phyloP scores from a whole-genome alignment of 495 filamentous ascomycete genomes.

The Penicillium paxilli region DNA sequence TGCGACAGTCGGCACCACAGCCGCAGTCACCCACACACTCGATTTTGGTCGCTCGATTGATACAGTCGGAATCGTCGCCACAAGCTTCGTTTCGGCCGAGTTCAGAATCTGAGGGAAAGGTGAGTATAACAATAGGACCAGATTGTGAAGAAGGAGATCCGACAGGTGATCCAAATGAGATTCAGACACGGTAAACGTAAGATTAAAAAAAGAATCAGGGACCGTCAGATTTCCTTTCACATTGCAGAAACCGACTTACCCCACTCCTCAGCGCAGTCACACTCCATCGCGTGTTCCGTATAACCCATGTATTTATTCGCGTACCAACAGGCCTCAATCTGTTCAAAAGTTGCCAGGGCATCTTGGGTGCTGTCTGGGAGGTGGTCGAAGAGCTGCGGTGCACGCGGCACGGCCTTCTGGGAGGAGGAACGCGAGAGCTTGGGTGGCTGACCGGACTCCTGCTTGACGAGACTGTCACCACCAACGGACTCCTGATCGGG shows the following conservation, averaged over 20 bases:
- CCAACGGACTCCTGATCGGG: conserved; percentile 44
- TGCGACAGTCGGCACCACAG: conserved; percentile 86
- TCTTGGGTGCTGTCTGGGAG: conserved; percentile 74
- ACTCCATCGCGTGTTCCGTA: conserved; percentile 91
- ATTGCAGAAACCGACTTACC: conserved; percentile 62
- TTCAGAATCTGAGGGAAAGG: conserved; percentile 53
- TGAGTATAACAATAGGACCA: background rate
- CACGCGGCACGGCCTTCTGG: conserved; percentile 62
- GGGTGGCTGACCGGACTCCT: conserved; percentile 66
- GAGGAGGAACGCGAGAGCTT: conserved; percentile 76
- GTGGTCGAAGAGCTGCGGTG: conserved; percentile 65
- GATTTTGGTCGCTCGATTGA: conserved; percentile 97
- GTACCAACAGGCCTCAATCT: conserved; percentile 82
- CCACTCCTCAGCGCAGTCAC: conserved; percentile 94
- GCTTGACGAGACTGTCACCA: conserved; percentile 61
- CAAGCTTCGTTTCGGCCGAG: conserved; percentile 75
- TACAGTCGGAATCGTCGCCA: conserved; percentile 96
- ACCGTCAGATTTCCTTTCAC: background rate
- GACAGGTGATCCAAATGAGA: background rate
- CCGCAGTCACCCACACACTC: conserved; percentile 86
- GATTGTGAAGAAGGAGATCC: background rate
- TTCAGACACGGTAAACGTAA: conserved; percentile 3
- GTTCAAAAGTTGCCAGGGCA: conserved; percentile 72
- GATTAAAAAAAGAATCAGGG: background rate
- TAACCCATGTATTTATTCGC: conserved; percentile 84